Percentiles rank a stretch among this genome's conserved stretches.
These are phyloP conservation scores for Plantago elongata DNA, from an alignment of 257 asterid species.

Conservation along the genomic window DNA sequence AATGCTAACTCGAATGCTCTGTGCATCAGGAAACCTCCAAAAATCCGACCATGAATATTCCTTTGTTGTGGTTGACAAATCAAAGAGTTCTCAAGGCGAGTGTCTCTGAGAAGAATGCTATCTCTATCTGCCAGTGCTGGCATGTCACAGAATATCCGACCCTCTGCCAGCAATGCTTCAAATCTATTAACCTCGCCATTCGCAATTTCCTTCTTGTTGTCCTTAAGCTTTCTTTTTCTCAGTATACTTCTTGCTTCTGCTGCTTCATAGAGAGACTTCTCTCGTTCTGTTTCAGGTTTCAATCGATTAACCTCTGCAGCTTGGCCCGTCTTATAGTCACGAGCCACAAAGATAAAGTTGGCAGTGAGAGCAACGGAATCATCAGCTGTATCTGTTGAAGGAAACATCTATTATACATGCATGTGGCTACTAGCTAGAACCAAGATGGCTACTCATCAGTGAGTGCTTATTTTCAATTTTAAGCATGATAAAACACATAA, in stretches of 20 bases:
- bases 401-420: constrained; percentile 17
- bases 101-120: constrained; percentile 88
- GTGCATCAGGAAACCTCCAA: constrained; percentile 93
- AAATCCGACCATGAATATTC: constrained; percentile 92
- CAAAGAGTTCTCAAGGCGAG: constrained; percentile 83
- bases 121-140: constrained; percentile 93
- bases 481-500: not conserved
- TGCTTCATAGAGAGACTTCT: constrained; percentile 62
- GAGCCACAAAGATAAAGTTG: constrained; percentile 94
- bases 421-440: not conserved
- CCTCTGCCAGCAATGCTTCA: constrained; percentile 65
- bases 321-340: constrained; percentile 79
- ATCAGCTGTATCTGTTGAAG: constrained; percentile 37
- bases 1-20: constrained; percentile 89
- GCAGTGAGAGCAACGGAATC: constrained; percentile 76
- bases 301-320: constrained; percentile 83
- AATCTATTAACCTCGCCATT: constrained; percentile 56
- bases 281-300: constrained; percentile 62
- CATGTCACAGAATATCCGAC: constrained; percentile 93
- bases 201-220: constrained; percentile 40
- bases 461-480: not conserved
- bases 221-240: constrained; percentile 58
- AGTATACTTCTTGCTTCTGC: constrained; percentile 67
- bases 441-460: constrained; percentile 6
- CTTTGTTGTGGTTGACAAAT: constrained; percentile 99